Evolutionary conservation across 495 filamentous ascomycete genomes (phyloP).

Genomic region (Bathelium albidoporum): DNA sequence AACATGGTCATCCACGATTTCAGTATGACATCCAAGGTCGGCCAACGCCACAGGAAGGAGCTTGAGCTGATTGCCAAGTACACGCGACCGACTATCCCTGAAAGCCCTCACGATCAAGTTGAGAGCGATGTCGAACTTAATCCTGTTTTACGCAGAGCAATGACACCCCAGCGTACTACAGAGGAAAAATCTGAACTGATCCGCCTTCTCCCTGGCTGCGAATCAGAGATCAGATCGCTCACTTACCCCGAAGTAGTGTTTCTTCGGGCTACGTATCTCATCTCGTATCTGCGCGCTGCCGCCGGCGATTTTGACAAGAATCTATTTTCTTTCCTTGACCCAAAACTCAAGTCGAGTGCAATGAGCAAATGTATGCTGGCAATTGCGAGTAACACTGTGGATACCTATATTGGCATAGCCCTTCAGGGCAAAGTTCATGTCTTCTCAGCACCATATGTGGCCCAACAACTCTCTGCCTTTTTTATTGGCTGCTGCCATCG

Average conservation of each 20-base stretch:
- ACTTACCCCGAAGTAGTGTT: constrained; percentile 86
- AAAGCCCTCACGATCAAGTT: constrained; percentile 71
- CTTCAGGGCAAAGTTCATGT: constrained; percentile 56
- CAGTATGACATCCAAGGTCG: constrained; percentile 55
- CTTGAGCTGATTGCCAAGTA: constrained; percentile 72
- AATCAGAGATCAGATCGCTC: constrained; percentile 65
- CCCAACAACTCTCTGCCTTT: constrained; percentile 72
- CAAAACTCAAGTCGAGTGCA: constrained; percentile 64
- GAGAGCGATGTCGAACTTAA: constrained; percentile 96
- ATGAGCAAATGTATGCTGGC: constrained; percentile 81
- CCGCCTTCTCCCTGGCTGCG: constrained; percentile 58
- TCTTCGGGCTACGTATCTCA: constrained; percentile 71
- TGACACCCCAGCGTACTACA: constrained; percentile 60
- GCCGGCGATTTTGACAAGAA: constrained; percentile 80
- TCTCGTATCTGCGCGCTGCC: constrained; percentile 74
- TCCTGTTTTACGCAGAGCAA: constrained; percentile 73
- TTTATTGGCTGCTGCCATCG: constrained; percentile 86
- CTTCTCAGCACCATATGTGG: constrained; percentile 77
- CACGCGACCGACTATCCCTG: constrained; percentile 72
- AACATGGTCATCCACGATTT: constrained; percentile 94
- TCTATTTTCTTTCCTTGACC: constrained; percentile 84
- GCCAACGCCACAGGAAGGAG: constrained; percentile 57
- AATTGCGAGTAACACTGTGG: constrained; percentile 62
- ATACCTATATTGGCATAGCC: constrained; percentile 61
- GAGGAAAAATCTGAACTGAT: constrained; percentile 72